These are phyloP conservation scores for Sporisorium iseilematis-ciliati DNA, from an alignment of 1,284 basidiomycete species.

Conservation along the genomic window DNA sequence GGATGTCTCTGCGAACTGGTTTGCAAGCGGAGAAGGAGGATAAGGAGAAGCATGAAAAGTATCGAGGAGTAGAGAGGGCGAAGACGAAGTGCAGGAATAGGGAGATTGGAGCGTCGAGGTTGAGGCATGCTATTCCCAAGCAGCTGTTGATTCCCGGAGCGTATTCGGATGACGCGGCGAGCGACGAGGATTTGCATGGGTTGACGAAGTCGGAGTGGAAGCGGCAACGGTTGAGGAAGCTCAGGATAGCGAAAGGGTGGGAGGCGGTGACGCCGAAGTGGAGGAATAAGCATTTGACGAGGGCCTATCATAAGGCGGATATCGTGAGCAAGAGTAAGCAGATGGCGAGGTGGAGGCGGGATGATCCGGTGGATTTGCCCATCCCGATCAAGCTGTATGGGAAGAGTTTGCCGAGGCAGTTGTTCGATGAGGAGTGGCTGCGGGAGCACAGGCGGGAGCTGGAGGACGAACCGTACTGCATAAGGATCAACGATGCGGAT, in stretches of 20 bases:
- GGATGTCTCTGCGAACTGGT: slow-evolving; percentile 51
- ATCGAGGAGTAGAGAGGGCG: slow-evolving; percentile 50
- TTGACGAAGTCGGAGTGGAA: slow-evolving; percentile 55
- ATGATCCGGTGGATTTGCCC: slow-evolving; percentile 54
- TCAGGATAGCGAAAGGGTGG: slow-evolving; percentile 50
- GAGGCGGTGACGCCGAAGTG: slow-evolving; percentile 57
- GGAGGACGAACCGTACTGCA: slow-evolving; percentile 53
- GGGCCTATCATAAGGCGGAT: slow-evolving; percentile 55
- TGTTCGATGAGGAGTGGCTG: slow-evolving; percentile 55
- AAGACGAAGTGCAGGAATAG: slow-evolving; percentile 54
- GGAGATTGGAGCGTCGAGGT: slow-evolving; percentile 49
- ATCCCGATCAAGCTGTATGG: slow-evolving; percentile 54
- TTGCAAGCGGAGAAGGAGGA: slow-evolving; percentile 55
- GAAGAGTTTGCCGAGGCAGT: slow-evolving; percentile 42
- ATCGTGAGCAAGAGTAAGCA: slow-evolving; percentile 56
- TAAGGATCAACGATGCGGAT: slow-evolving; percentile 47
- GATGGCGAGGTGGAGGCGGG: slow-evolving; percentile 54
- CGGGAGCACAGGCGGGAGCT: slow-evolving; percentile 45
- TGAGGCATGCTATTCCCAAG: slow-evolving; percentile 53
- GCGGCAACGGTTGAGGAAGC: slow-evolving; percentile 44
- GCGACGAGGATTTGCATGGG: slow-evolving; percentile 59
- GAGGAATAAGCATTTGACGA: slow-evolving; percentile 54
- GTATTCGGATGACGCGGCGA: slow-evolving; percentile 57
- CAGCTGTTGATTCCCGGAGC: slow-evolving; percentile 53
- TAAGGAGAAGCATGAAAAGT: slow-evolving; percentile 58